These are phyloP conservation scores for Wickerhamiella australiensis DNA, from an alignment of 805 yeast species.

Conservation along the genomic window DNA sequence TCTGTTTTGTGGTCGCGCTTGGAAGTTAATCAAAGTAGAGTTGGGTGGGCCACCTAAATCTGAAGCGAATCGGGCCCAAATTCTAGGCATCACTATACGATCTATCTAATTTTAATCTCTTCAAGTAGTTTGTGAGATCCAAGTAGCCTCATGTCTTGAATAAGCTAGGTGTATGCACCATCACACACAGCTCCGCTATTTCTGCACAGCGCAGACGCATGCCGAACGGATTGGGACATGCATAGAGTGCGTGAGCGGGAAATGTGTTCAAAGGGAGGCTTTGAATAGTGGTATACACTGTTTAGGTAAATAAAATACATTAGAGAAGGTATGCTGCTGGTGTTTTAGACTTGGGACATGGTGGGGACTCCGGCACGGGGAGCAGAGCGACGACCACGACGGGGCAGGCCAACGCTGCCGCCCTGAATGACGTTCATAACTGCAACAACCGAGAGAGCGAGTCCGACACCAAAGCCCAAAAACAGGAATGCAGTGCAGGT, in stretches of 20 bases:
- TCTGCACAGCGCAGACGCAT: not conserved
- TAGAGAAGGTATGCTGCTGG: conserved; percentile 8
- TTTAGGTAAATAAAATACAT: conserved; percentile 10
- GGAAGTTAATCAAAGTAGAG: no score
- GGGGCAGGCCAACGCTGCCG: conserved; percentile 45
- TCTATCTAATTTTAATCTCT: no score
- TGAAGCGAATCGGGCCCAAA: no score
- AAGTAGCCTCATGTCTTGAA: not conserved
- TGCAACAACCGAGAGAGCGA: conserved; percentile 48
- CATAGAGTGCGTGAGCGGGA: no score
- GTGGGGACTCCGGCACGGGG: conserved; percentile 82
- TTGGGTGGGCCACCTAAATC: no score
- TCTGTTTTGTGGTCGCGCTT: no score
- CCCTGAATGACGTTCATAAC: conserved; percentile 39
- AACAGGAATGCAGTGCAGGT: conserved; percentile 71
- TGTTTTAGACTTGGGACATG: conserved; percentile 65
- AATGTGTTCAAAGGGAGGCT: no score
- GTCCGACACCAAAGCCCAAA: conserved; percentile 67
- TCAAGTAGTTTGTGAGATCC: no score
- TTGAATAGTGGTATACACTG: not conserved
- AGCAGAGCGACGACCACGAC: conserved; percentile 35
- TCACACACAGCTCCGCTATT: not conserved
- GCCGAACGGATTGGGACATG: not conserved
- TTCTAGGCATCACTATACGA: no score
- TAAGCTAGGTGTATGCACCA: not conserved